These are phyloP conservation scores for Trichoderma sp. DNA, from an alignment of 2,329 filamentous ascomycete genomes.

Conservation along the genomic window DNA sequence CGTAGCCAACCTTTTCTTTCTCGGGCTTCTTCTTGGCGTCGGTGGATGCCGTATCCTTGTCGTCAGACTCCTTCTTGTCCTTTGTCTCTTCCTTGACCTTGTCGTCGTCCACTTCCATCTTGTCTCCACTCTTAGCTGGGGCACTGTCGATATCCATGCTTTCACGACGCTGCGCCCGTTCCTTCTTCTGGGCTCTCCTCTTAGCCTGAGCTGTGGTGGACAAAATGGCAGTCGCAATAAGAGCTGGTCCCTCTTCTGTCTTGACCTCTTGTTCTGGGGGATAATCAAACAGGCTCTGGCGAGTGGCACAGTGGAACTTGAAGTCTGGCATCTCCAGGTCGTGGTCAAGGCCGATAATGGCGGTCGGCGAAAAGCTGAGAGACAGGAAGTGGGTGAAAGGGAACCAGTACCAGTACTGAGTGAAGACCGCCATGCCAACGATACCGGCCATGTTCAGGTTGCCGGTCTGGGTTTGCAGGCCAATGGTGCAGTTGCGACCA, in stretches of 20 bases:
- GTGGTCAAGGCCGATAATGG: conserved; percentile 91
- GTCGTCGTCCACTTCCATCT: conserved; percentile 84
- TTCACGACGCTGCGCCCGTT: conserved; percentile 82
- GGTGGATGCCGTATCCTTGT: conserved; percentile 58
- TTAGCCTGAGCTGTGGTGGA: conserved; percentile 97
- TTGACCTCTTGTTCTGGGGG: conserved; percentile 96
- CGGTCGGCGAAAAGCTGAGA: conserved; percentile 93
- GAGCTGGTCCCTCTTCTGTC: conserved; percentile 86
- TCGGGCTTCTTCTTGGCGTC: conserved; percentile 85
- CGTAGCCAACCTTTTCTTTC: conserved; percentile 95
- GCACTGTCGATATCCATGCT: conserved; percentile 93
- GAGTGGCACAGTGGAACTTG: conserved; percentile 93
- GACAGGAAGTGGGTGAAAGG: conserved; percentile 97
- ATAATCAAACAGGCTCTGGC: conserved; percentile 95
- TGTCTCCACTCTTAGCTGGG: conserved; percentile 65
- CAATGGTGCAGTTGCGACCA: conserved; percentile 97
- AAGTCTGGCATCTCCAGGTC: conserved; percentile 91
- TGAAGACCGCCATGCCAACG: conserved; percentile 96
- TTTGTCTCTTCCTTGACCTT: conserved; percentile 53
- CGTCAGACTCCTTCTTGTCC: conserved; percentile 62
- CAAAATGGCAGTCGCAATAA: conserved; percentile 92
- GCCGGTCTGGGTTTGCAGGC: conserved; percentile 94
- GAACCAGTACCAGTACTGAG: conserved; percentile 99
- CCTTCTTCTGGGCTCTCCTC: conserved; percentile 90
- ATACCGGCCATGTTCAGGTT: conserved; percentile 99